These are phyloP conservation scores for Aspergillus hortae DNA, from an alignment of 2,329 filamentous ascomycete genomes.

Conservation along the genomic window DNA sequence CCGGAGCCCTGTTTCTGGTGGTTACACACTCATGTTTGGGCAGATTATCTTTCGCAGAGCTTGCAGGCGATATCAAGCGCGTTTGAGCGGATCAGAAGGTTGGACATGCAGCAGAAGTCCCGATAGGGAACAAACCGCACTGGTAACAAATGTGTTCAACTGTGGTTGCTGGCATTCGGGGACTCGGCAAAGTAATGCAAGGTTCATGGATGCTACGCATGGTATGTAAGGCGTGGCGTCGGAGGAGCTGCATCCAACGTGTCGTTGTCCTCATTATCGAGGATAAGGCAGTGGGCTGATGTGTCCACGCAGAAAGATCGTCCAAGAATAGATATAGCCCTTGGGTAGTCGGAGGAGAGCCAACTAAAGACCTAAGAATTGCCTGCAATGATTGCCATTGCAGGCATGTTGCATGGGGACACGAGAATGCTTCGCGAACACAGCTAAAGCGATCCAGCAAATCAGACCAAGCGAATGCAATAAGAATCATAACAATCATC, in stretches of 20 bases:
- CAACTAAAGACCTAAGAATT: not conserved
- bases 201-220: no score
- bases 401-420: not conserved
- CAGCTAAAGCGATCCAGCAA: not conserved
- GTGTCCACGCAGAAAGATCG: not conserved
- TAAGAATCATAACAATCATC: not conserved
- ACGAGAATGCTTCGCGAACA: not conserved
- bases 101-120: slow-evolving; percentile 21
- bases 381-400: not conserved
- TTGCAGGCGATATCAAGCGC: slow-evolving; percentile 28
- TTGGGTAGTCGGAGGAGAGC: no score
- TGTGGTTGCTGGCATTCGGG: no score
- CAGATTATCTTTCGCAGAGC: slow-evolving; percentile 33
- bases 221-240: not conserved
- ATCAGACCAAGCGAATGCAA: not conserved
- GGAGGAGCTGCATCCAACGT: not conserved
- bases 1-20: not conserved
- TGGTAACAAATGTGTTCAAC: not conserved
- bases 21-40: not conserved
- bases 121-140: slow-evolving; percentile 15
- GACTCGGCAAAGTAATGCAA: no score
- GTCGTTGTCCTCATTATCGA: not conserved
- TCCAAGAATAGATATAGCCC: not conserved
- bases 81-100: slow-evolving; percentile 20
- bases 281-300: not conserved